These are phyloP conservation scores for Colletotrichum higginsianum DNA, from an alignment of 2,329 filamentous ascomycete genomes.

Conservation along the genomic window DNA sequence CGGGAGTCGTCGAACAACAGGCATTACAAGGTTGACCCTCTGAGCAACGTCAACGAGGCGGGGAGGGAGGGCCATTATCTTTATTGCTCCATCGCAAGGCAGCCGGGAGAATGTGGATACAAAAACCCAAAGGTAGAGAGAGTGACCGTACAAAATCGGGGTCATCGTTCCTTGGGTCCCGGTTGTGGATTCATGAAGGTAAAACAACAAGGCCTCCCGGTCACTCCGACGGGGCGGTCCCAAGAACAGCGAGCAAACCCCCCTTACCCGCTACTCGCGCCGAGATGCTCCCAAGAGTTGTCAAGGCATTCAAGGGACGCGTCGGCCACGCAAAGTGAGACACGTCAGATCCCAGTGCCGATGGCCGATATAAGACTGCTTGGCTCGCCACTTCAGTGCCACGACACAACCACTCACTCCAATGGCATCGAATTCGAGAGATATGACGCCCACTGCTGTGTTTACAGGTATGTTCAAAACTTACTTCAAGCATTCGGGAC, in stretches of 20 bases:
- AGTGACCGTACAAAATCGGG: background rate
- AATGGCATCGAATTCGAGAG: too few species aligned
- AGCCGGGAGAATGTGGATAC: constrained; percentile 9
- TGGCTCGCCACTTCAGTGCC: background rate
- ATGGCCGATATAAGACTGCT: constrained; percentile 10
- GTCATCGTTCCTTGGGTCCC: background rate
- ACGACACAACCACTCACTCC: too few species aligned
- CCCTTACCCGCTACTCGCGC: background rate
- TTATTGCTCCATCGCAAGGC: constrained; percentile 12
- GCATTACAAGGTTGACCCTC: constrained; percentile 1
- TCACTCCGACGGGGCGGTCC: background rate
- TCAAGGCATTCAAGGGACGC: constrained; percentile 11
- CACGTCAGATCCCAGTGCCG: background rate
- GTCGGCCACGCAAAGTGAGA: constrained; percentile 28
- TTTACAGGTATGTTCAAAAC: background rate
- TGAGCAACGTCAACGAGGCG: background rate
- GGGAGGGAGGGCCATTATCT: constrained; percentile 9
- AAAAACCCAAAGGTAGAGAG: constrained; percentile 17
- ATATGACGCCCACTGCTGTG: background rate
- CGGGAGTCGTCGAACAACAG: background rate
- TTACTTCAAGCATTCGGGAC: constrained; percentile 20
- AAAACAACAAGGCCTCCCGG: constrained; percentile 13
- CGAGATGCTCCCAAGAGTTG: constrained; percentile 8
- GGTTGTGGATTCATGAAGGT: constrained; percentile 10
- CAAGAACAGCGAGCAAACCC: background rate